Base-by-base conservation (phyloP, 2,329 filamentous ascomycete species). In the Zymoseptoria passerinii region DNA sequence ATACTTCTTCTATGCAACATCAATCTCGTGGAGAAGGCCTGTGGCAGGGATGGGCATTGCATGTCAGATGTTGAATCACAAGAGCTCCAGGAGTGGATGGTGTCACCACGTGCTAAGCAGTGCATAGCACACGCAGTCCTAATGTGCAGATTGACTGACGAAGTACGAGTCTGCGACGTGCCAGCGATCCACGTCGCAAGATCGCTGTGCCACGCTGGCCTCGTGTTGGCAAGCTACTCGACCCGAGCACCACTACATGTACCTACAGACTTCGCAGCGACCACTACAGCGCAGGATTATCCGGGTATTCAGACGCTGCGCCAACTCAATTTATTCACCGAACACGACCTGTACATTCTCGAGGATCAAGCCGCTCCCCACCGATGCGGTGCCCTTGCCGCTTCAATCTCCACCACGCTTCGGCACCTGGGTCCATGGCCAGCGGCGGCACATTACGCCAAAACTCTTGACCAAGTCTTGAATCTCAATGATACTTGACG, bases 1-100 rank as follows among this genome's bases (percentile, higher is more conserved):
- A 28, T 59, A 8, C 50, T 59, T 16, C 57, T 59, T 3, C n/a
- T 53, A 3, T 59, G 28, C 8, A 54, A 59, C 29, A 27, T 59
- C 9, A 49, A 59, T 20, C 16, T 53, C n/a, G 23, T 56, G 23
- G 57, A 59, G 27, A 50, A 49, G n/a, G 35, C 50, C 7, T 50
- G 28, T 20, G 51, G 54, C 13, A 48, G 53, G 27, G 53, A 54
- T 27, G 53, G 35, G 2, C 8, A 6, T 5, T 44, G 9, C 19
- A 54, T 48, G 28, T 49, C 53, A 4, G 18, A 48, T 20, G 53
- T 18, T n/a, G 53, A 54, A 18, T 48, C 29, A n/a, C 18, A 48
- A 23, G 16, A 20, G 27, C 53, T 54, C 4, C 29, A 28, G 4
- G n/a, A 29, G 8, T 54, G 53, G 53, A 48, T 23, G 13, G 8